Conservation (phyloP, 2,329 filamentous ascomycete species). For the Huntiella abstrusa region DNA sequence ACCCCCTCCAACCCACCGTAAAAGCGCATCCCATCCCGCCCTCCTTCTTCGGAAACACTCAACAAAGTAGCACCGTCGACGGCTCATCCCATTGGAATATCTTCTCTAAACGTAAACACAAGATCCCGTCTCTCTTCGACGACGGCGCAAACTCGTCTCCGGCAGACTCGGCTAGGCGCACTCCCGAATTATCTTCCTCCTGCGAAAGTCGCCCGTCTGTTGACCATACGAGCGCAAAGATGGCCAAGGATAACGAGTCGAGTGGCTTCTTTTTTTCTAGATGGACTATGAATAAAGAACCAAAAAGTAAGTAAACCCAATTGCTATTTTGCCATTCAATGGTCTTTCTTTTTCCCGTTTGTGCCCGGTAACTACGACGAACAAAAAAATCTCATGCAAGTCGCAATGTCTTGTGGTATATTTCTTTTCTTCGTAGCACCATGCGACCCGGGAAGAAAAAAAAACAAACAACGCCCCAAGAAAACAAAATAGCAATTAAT, state of each 20-base stretch:
- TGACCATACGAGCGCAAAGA: conserved; percentile 3
- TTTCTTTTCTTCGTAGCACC: not conserved
- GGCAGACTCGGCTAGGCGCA: conserved; percentile 5
- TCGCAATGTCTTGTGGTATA: not conserved
- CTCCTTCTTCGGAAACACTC: not conserved
- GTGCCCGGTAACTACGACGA: not conserved
- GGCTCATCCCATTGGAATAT: conserved; percentile 1
- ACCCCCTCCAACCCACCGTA: no score
- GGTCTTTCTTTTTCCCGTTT: not conserved
- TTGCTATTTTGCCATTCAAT: not conserved
- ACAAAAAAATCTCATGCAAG: not conserved
- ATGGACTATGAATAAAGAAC: conserved; percentile 2
- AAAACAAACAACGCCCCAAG: not conserved
- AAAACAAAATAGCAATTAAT: not conserved
- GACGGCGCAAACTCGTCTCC: conserved; percentile 7
- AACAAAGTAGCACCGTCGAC: not conserved
- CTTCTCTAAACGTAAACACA: conserved; percentile 7
- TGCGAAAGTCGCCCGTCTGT: conserved; percentile 4
- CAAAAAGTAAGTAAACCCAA: conserved; percentile 4
- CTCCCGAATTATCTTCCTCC: conserved; percentile 7
- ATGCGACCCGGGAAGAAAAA: no score
- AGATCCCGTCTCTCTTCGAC: conserved; percentile 2
- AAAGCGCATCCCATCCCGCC: not conserved
- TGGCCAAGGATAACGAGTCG: conserved; percentile 4
- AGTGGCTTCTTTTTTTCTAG: conserved; percentile 5